Evolutionary conservation across 2,329 filamentous ascomycete genomes (phyloP).

Genomic region (Camillea tinctor): DNA sequence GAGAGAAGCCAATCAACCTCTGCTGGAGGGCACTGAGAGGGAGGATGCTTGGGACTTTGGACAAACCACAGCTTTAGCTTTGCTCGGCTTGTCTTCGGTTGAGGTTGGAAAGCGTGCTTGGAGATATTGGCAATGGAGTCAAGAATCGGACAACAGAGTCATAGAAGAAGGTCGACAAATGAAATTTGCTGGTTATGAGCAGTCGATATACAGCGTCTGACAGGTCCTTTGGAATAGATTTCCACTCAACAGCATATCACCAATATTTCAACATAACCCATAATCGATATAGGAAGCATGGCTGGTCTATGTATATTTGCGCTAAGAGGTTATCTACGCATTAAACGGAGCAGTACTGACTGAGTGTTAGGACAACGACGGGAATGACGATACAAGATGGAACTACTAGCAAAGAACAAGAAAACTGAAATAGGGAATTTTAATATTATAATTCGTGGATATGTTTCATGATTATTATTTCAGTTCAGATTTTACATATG

Average conservation of each 20-base stretch:
- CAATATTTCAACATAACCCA: background rate
- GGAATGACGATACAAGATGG: too few species aligned
- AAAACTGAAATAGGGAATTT: too few species aligned
- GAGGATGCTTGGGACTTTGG: conserved; percentile 35
- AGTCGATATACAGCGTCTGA: background rate
- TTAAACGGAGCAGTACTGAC: background rate
- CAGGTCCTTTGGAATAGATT: too few species aligned
- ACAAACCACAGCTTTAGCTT: conserved; percentile 30
- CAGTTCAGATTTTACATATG: too few species aligned
- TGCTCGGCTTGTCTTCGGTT: conserved; percentile 22
- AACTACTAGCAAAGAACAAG: too few species aligned
- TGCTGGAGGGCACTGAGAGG: conserved; percentile 23
- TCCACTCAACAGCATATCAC: background rate
- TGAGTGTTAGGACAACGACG: too few species aligned
- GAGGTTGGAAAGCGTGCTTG: conserved; percentile 1
- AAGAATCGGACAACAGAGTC: background rate
- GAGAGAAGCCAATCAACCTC: conserved; percentile 29
- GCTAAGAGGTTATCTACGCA: background rate
- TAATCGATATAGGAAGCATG: background rate
- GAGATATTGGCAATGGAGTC: background rate
- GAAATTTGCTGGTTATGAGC: background rate
- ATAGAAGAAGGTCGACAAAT: background rate
- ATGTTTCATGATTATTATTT: too few species aligned
- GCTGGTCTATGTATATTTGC: background rate
- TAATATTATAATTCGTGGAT: too few species aligned